Conservation (phyloP, 2,329 filamentous ascomycete species). For the Diaporthe sp. region DNA sequence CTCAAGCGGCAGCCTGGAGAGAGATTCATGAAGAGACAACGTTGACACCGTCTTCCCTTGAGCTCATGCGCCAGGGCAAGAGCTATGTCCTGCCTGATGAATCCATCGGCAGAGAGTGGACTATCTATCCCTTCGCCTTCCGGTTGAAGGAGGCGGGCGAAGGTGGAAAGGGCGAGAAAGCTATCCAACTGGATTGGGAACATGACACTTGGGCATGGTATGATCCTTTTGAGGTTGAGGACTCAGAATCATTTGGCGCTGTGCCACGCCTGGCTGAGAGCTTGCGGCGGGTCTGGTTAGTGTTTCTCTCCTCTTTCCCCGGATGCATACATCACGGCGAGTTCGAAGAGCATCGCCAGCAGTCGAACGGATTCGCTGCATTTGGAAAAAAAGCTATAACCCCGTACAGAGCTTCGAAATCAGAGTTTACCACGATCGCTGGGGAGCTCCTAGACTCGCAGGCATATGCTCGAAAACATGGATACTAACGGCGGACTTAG, state of each 20-base stretch:
- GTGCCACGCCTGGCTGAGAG: slow-evolving; percentile 72
- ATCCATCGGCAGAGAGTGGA: slow-evolving; percentile 70
- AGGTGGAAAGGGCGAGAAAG: slow-evolving; percentile 56
- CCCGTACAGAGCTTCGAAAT: neutral
- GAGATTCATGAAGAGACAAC: slow-evolving; percentile 75
- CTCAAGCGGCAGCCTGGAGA: slow-evolving; percentile 71
- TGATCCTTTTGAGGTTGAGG: slow-evolving; percentile 63
- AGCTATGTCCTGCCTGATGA: slow-evolving; percentile 70
- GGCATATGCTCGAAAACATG: neutral
- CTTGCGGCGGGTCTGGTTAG: slow-evolving; percentile 67
- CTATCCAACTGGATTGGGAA: slow-evolving; percentile 73
- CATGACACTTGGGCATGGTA: slow-evolving; percentile 72
- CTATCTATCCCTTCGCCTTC: slow-evolving; percentile 74
- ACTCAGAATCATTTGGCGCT: slow-evolving; percentile 61
- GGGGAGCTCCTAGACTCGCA: neutral
- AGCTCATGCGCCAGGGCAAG: slow-evolving; percentile 69
- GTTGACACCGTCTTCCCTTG: slow-evolving; percentile 61
- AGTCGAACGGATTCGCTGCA: neutral
- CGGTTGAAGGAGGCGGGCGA: slow-evolving; percentile 58
- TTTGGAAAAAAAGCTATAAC: neutral
- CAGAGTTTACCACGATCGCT: neutral
- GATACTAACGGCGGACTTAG: neutral
- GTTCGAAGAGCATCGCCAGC: neutral
- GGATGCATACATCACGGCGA: neutral
- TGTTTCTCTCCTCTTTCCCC: neutral